These are phyloP conservation scores for Tolypocladium sp. DNA, from an alignment of 2,329 filamentous ascomycete species.

Conservation along the genomic window DNA sequence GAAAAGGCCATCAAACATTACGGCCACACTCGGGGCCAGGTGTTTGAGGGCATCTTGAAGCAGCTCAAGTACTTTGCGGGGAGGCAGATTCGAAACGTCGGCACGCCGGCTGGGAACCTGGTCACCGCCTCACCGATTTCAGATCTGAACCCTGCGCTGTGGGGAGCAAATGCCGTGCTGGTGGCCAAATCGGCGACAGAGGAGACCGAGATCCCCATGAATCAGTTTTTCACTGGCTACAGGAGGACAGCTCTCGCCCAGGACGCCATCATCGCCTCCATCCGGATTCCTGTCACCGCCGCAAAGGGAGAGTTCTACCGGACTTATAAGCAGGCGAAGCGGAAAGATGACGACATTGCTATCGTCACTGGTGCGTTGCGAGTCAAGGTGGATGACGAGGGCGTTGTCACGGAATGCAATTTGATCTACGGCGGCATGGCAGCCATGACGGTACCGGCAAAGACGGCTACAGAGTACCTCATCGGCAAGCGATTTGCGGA, in stretches of 20 bases:
- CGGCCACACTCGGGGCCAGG: constrained; percentile 60
- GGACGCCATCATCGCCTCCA: constrained; percentile 76
- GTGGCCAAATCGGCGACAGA: constrained; percentile 68
- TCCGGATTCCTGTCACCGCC: constrained; percentile 72
- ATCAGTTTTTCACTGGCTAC: constrained; percentile 87
- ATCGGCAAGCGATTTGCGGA: constrained; percentile 72
- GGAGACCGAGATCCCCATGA: constrained; percentile 83
- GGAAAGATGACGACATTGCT: constrained; percentile 97
- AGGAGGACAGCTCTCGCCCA: constrained; percentile 70
- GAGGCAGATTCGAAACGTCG: constrained; percentile 93
- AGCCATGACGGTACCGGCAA: constrained; percentile 79
- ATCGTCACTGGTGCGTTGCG: constrained; percentile 87
- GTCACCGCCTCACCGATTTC: constrained; percentile 94
- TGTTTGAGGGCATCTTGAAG: constrained; percentile 86
- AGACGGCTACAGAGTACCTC: constrained; percentile 65
- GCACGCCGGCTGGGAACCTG: constrained; percentile 88
- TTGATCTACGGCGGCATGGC: constrained; percentile 96
- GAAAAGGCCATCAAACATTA: constrained; percentile 72
- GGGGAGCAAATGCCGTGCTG: constrained; percentile 74
- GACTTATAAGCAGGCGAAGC: constrained; percentile 92
- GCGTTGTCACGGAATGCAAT: constrained; percentile 64
- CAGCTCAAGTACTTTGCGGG: constrained; percentile 94
- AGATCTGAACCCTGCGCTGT: constrained; percentile 88
- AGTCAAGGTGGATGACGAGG: constrained; percentile 58
- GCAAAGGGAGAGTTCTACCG: constrained; percentile 75